phyloP scores from a whole-genome alignment of 2,329 filamentous ascomycete genomes.

The Tolypocladium ovalisporum region DNA sequence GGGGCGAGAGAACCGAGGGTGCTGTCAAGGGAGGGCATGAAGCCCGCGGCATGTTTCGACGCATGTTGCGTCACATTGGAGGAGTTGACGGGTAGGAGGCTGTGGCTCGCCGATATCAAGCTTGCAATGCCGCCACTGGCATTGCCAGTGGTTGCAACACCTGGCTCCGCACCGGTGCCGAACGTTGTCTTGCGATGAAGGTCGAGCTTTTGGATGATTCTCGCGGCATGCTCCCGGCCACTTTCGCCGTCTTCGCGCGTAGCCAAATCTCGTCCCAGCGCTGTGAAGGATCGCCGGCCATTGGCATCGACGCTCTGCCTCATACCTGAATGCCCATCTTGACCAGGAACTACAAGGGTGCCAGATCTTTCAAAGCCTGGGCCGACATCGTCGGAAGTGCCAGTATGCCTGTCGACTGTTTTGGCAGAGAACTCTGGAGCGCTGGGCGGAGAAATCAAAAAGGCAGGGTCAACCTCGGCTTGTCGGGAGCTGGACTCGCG shows the following conservation, averaged over 20 bases:
- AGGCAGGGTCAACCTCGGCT: slow-evolving; percentile 59
- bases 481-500: slow-evolving; percentile 34
- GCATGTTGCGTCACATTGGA: slow-evolving; percentile 15
- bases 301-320: slow-evolving; percentile 66
- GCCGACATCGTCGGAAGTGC: slow-evolving; percentile 36
- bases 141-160: slow-evolving; percentile 26
- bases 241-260: slow-evolving; percentile 60
- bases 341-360: slow-evolving; percentile 52
- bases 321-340: slow-evolving; percentile 40
- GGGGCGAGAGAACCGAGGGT: slow-evolving; percentile 62
- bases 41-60: slow-evolving; percentile 16
- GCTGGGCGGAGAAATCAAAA: slow-evolving; percentile 80
- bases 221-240: slow-evolving; percentile 68
- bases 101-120: slow-evolving; percentile 77
- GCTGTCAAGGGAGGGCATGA: slow-evolving; percentile 30
- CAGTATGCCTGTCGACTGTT: slow-evolving; percentile 50
- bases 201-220: slow-evolving; percentile 89
- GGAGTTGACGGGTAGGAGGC: slow-evolving; percentile 54
- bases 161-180: slow-evolving; percentile 29
- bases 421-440: slow-evolving; percentile 87
- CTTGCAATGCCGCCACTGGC: slow-evolving; percentile 63
- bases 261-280: slow-evolving; percentile 31
- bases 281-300: slow-evolving; percentile 45
- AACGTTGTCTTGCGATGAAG: slow-evolving; percentile 70
- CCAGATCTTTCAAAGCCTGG: slow-evolving; percentile 44